Percentiles rank a stretch among this genome's conserved stretches.
Conservation (phyloP, 2,329 filamentous ascomycete species). For the Teratosphaeria zuluensis region DNA sequence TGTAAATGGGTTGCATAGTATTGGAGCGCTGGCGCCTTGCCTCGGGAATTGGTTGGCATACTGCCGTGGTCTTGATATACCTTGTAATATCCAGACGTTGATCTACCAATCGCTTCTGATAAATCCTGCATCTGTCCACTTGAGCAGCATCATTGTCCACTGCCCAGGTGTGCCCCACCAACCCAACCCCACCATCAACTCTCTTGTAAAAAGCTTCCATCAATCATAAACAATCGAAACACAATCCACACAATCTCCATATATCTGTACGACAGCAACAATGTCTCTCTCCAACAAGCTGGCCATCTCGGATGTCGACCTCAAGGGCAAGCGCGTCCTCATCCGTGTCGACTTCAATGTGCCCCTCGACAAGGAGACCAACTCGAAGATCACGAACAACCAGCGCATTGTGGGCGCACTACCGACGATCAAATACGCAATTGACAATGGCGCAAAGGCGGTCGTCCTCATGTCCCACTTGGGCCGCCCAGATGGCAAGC, state of each 20-base stretch:
- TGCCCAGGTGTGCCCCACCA: neutral
- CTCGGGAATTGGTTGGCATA: neutral
- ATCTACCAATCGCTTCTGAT: neutral
- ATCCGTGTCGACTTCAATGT: slow-evolving; percentile 99
- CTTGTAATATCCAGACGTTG: neutral
- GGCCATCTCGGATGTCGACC: slow-evolving; percentile 87
- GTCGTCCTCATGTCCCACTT: slow-evolving; percentile 98
- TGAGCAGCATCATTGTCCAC: neutral
- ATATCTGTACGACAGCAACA: slow-evolving; percentile 19
- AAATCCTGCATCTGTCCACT: neutral
- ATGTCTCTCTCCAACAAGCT: slow-evolving; percentile 99
- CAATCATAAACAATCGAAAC: neutral
- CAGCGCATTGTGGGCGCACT: slow-evolving; percentile 92
- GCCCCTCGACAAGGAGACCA: slow-evolving; percentile 79
- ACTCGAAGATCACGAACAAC: slow-evolving; percentile 79
- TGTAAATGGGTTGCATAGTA: neutral
- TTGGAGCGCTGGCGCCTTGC: neutral
- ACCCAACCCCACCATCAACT: neutral
- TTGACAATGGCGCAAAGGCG: slow-evolving; percentile 41
- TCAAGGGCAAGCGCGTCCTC: slow-evolving; percentile 96
- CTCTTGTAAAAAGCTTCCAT: neutral
- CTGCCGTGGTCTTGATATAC: neutral
- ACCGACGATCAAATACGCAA: slow-evolving; percentile 32
- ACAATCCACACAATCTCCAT: neutral
- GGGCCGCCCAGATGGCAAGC: slow-evolving; percentile 83